Evolutionary conservation across 345 rosid species (phyloP).

Genomic region (Kernera saxatilis): DNA sequence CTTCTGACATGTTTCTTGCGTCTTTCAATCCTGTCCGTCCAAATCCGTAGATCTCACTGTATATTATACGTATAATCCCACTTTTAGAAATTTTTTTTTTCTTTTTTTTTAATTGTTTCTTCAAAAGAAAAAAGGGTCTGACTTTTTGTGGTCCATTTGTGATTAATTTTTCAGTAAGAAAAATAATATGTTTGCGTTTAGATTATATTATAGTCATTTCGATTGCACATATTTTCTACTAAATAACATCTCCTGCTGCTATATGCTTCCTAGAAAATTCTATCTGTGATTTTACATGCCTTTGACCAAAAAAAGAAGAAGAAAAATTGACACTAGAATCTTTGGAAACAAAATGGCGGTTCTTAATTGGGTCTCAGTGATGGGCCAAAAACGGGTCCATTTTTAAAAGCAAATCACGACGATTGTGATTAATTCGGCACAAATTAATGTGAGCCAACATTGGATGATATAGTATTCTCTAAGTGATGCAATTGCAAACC

Average conservation of each 20-base stretch:
- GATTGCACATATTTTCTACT: too few species aligned
- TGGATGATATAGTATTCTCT: too few species aligned
- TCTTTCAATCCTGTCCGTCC: slow-evolving; percentile 1
- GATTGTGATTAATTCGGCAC: neutral
- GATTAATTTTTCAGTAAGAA: neutral
- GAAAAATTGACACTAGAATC: too few species aligned
- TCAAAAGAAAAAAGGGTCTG: neutral
- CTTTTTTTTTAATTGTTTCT: neutral
- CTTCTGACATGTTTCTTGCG: slow-evolving; percentile 21
- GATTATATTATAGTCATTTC: neutral
- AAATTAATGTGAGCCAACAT: neutral
- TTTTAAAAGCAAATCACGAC: neutral
- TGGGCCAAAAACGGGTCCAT: neutral
- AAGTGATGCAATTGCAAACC: too few species aligned
- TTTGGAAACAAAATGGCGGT: neutral
- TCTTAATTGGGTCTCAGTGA: neutral
- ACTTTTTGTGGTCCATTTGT: neutral
- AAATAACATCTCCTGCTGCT: too few species aligned
- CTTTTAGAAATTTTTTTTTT: neutral
- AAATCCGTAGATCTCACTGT: neutral
- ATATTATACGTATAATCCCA: slow-evolving; percentile 6
- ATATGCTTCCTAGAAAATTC: too few species aligned
- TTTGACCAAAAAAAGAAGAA: too few species aligned
- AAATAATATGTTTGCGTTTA: neutral
- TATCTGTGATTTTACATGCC: too few species aligned